Conservation (phyloP, 371 early-diverging fungal species). For the Mucor velutinosus region DNA sequence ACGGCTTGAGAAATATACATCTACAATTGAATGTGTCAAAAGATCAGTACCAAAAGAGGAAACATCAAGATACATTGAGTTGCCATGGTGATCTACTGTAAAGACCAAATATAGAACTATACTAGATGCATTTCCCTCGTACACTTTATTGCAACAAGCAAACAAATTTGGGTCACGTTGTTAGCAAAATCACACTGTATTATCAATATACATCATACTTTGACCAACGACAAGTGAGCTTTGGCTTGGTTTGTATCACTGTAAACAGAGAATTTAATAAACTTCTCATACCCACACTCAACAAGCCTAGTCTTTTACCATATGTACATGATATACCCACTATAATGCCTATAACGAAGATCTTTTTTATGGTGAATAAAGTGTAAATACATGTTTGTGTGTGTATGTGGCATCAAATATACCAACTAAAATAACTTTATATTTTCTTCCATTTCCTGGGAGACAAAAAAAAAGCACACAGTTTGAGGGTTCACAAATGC, state of each 20-base stretch:
- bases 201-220: not conserved
- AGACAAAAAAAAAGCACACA: not conserved
- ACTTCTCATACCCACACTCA: slow-evolving; percentile 4
- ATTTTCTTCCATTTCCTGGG: not conserved
- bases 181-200: not conserved
- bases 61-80: not conserved
- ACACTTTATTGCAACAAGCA: not conserved
- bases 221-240: not conserved
- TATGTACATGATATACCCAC: not conserved
- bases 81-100: not conserved
- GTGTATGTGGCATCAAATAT: not conserved
- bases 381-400: not conserved
- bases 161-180: not conserved
- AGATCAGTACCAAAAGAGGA: not conserved
- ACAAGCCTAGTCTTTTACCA: not conserved
- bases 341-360: not conserved
- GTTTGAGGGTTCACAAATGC: not conserved
- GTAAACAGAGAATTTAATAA: not conserved
- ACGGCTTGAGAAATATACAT: slow-evolving; percentile 1
- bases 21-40: not conserved
- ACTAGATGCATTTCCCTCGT: slow-evolving; percentile 4
- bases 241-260: not conserved
- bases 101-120: slow-evolving; percentile 3
- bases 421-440: not conserved
- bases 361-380: not conserved